Conservation (phyloP, 176 grass and related monocot species). For the Puya raimondii region DNA sequence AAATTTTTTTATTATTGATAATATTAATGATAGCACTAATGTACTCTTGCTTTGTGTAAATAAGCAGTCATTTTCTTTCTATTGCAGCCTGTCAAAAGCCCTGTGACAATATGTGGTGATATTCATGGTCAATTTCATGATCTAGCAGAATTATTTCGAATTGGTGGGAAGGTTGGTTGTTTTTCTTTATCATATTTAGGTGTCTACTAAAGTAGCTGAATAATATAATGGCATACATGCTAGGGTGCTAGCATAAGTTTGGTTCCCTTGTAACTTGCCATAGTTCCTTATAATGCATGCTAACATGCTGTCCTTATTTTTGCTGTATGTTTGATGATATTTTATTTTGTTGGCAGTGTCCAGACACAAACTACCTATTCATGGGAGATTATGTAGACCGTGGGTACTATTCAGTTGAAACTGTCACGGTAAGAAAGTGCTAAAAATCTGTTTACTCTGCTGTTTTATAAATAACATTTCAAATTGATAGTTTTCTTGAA, state of each 20-base stretch:
- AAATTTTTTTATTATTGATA: neutral
- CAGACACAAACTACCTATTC: conserved; percentile 98
- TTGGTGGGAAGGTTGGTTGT: conserved; percentile 74
- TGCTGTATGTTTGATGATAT: conserved; percentile 11
- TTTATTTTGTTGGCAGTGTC: conserved; percentile 51
- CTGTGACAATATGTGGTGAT: conserved; percentile 96
- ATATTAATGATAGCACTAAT: too few relatives aligned
- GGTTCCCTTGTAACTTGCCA: neutral
- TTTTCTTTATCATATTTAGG: neutral
- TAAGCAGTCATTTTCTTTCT: neutral
- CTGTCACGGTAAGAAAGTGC: conserved; percentile 66
- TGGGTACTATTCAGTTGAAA: conserved; percentile 98
- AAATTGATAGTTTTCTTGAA: neutral
- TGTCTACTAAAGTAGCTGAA: neutral
- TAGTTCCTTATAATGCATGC: neutral
- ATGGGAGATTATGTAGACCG: conserved; percentile 99
- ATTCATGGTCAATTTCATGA: conserved; percentile 99
- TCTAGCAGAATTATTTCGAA: conserved; percentile 89
- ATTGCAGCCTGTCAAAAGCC: conserved; percentile 89
- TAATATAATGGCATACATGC: neutral
- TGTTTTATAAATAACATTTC: neutral
- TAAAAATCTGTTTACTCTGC: neutral
- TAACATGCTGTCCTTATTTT: neutral
- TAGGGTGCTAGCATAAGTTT: neutral
- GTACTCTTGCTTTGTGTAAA: neutral